phyloP scores from a whole-genome alignment of 176 grass and related monocot genomes.

The Tillandsia fasciculata region DNA sequence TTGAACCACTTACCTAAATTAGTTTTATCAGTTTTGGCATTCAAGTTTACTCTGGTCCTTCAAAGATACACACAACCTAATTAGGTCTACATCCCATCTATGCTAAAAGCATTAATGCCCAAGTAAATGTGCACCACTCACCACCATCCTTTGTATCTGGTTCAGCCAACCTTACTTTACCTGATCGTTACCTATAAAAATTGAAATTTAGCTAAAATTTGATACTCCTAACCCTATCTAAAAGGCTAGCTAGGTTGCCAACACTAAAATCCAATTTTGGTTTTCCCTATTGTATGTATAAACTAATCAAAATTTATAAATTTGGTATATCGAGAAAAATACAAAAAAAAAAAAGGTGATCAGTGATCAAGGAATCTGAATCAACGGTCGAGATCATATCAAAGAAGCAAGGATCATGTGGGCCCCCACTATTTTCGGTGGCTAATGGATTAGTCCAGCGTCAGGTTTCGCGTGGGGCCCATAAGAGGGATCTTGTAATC shows the following conservation, averaged over 20 bases:
- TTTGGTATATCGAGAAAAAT: background rate
- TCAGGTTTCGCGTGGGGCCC: background rate
- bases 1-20: too few species aligned
- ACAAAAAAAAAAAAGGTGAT: background rate
- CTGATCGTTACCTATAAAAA: background rate
- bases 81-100: too few species aligned
- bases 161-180: background rate
- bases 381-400: background rate
- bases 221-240: background rate
- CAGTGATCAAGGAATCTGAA: background rate
- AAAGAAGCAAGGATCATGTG: background rate
- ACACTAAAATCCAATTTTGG: background rate
- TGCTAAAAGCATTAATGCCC: too few species aligned
- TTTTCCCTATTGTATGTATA: background rate
- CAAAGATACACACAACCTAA: too few species aligned
- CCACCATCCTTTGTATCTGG: background rate
- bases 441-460: background rate
- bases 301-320: too few species aligned
- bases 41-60: too few species aligned
- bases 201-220: background rate
- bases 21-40: too few species aligned
- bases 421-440: too few species aligned
- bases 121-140: too few species aligned
- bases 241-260: background rate
- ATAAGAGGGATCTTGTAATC: background rate